Evolutionary conservation across 768 basidiomycete species (phyloP), one percentile per base, ranked within the genome.

Genomic region (Lentinula detonsa): DNA sequence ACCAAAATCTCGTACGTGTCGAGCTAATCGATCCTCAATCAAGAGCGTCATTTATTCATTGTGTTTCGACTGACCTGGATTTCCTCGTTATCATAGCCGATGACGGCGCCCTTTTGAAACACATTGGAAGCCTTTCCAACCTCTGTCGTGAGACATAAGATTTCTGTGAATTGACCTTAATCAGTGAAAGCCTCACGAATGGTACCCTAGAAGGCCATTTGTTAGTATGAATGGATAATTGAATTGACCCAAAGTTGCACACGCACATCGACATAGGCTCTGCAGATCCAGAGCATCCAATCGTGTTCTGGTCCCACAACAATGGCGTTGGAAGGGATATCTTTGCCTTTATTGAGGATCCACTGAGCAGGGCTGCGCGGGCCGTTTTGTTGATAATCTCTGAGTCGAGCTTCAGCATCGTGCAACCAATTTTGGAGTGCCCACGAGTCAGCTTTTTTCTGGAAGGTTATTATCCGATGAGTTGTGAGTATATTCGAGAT

Each of bases 1-100:
- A 90, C 74, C n/a, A 91, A 84, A 50, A 91, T 79, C 67, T 91
- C 89, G 65, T 83, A 91, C 37, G 75, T 77, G 33, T 77, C 80
- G 37, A 85, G 42, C 88, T 90, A 48, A 57, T 23, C n/a, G 13
- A 11, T 53, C 50, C 45, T 18, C 15, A 50, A 8, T 5, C 21
- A 34, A 39, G 54, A 40, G 9, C 35, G 39, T 18, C 46, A 48
- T 16, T 16, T 13, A 34, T 31, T 39, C 42, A 50, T n/a, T 54
- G 18, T 15, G 33, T 37, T 31, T 16, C 46, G 23, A 66, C 72
- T 49, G 70, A 87, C 89, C 1, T 86, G 79, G 48, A 84, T 74
- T 66, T 86, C 87, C 4, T 85, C 74, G 64, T 82, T 74, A 50
- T 72, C 75, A 67, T 79, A 89, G 15, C 89, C 88, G 57, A 91